Evolutionary conservation across 306 rosid species (phyloP).

Genomic region (Vachellia collinsii): DNA sequence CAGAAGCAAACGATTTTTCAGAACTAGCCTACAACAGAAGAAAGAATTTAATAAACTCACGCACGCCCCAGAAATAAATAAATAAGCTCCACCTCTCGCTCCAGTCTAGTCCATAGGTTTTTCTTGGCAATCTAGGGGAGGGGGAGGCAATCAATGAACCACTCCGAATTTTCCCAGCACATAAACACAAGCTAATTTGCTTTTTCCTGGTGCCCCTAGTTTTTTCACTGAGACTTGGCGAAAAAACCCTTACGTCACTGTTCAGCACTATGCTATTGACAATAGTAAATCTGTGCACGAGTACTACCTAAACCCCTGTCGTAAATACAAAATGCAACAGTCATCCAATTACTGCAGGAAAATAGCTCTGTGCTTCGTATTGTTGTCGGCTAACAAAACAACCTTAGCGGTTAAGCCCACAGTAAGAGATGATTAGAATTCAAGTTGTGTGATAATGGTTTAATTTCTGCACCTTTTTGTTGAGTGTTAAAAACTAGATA

Average conservation of each 20-base stretch:
- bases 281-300: constrained; percentile 22
- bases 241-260: neutral
- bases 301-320: neutral
- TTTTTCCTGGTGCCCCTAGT: neutral
- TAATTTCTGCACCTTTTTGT: neutral
- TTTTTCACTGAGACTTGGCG: neutral
- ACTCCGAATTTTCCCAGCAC: neutral
- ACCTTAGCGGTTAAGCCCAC: neutral
- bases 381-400: neutral
- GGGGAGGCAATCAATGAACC: neutral
- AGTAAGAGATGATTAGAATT: neutral
- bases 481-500: neutral
- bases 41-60: neutral
- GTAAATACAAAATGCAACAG: neutral
- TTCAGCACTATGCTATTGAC: neutral
- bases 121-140: neutral
- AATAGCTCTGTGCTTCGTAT: neutral
- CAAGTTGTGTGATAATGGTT: neutral
- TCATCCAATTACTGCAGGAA: neutral
- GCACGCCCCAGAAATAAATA: neutral
- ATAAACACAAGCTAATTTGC: neutral
- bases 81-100: neutral
- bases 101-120: neutral
- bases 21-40: neutral
- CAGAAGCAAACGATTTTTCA: neutral